These are phyloP conservation scores for Salix viminalis DNA, from an alignment of 345 rosid genomes.

Conservation along the genomic window DNA sequence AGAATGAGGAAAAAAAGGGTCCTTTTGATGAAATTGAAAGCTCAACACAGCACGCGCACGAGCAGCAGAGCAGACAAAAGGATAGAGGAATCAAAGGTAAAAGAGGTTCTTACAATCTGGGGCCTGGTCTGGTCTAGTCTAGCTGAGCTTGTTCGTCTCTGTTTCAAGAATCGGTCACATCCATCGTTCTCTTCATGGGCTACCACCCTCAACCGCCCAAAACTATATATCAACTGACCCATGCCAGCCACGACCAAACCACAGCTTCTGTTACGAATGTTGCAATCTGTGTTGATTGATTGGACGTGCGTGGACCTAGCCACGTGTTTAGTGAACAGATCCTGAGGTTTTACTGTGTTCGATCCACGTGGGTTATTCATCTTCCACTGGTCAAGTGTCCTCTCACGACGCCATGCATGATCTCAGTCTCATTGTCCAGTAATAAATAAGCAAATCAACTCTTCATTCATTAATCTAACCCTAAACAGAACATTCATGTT, in stretches of 20 bases:
- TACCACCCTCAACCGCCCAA: constrained; percentile 41
- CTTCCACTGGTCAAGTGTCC: too few relatives aligned
- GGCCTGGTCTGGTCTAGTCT: not conserved
- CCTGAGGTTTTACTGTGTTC: too few relatives aligned
- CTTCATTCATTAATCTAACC: too few relatives aligned
- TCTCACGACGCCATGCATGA: too few relatives aligned
- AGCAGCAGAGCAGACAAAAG: constrained; percentile 5
- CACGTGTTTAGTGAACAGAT: constrained; percentile 1
- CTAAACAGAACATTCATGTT: too few relatives aligned
- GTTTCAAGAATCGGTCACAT: constrained; percentile 3
- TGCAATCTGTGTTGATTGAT: not conserved
- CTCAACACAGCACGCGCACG: constrained; percentile 14
- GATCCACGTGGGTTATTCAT: too few relatives aligned
- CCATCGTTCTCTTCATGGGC: constrained; percentile 10
- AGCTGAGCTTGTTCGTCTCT: not conserved
- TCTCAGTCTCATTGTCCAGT: too few relatives aligned
- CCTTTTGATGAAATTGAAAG: too few relatives aligned
- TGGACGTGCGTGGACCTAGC: constrained; percentile 4
- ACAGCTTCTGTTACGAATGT: constrained; percentile 21
- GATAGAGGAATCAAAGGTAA: not conserved
- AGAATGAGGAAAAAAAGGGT: too few relatives aligned
- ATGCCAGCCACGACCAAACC: constrained; percentile 24
- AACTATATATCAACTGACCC: constrained; percentile 19
- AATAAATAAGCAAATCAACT: too few relatives aligned
- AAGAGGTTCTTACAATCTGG: not conserved